Conservation (phyloP, 352 stramenopile genomes). For the Pythium vanterpoolii region DNA sequence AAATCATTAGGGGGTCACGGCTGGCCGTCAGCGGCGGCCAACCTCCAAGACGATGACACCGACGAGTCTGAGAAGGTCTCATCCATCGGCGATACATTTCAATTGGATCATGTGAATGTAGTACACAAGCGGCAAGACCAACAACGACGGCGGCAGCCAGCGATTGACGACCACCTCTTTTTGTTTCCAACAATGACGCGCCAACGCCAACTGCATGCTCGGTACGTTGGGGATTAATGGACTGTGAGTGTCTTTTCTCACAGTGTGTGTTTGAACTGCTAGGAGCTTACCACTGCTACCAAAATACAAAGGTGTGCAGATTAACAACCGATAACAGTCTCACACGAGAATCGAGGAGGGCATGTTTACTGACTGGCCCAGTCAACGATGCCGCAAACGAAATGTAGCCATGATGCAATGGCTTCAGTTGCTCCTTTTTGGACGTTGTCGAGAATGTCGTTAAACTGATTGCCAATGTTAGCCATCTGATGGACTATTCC, state of each 20-base stretch:
- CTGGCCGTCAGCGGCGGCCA: not conserved
- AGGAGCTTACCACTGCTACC: constrained; percentile 26
- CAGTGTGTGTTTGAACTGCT: not conserved
- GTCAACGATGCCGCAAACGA: not conserved
- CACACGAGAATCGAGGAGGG: not conserved
- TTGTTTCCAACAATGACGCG: constrained; percentile 32
- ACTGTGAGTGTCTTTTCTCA: not conserved
- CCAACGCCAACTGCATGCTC: constrained; percentile 28
- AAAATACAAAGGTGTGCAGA: constrained; percentile 10
- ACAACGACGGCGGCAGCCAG: not conserved
- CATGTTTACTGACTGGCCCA: not conserved
- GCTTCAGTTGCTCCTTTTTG: not conserved
- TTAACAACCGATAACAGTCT: constrained; percentile 8
- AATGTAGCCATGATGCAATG: constrained; percentile 10
- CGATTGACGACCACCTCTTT: constrained; percentile 23
- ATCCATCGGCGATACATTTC: no score
- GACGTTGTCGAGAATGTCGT: constrained; percentile 14
- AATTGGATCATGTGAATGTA: no score
- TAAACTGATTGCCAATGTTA: not conserved
- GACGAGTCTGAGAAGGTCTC: not conserved
- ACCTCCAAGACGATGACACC: constrained; percentile 11
- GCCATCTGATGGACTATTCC: constrained; percentile 1
- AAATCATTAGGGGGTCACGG: constrained; percentile 18
- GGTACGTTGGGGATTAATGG: constrained; percentile 11
- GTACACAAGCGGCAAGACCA: no score